Conservation (phyloP, 140 eudicot species). For the Stevia rebaudiana region DNA sequence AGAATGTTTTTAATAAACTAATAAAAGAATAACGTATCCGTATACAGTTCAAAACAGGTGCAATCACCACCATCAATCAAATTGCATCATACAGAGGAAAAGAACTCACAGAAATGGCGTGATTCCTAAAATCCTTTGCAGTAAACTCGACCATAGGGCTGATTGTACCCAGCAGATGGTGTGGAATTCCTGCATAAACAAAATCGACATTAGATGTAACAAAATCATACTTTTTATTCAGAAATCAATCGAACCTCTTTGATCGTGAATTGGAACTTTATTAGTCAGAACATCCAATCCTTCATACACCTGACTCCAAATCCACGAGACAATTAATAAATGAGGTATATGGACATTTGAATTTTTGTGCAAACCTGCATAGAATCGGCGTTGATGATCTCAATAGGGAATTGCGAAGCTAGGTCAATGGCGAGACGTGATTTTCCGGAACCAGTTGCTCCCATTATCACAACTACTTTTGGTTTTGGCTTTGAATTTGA, state of each 20-base stretch:
- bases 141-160: constrained; percentile 76
- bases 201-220: background rate
- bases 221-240: background rate
- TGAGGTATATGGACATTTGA: background rate
- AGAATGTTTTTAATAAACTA: background rate
- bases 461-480: constrained; percentile 85
- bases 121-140: constrained; percentile 74
- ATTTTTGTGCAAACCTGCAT: constrained; percentile 38
- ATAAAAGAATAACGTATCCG: background rate
- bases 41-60: background rate
- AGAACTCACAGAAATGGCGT: constrained; percentile 53
- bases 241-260: constrained; percentile 45
- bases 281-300: constrained; percentile 92
- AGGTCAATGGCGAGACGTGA: constrained; percentile 77
- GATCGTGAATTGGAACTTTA: constrained; percentile 73
- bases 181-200: constrained; percentile 61
- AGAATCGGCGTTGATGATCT: constrained; percentile 72
- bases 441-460: constrained; percentile 91
- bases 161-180: constrained; percentile 80
- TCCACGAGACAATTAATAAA: background rate
- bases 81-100: background rate
- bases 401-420: constrained; percentile 69
- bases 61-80: constrained; percentile 13
- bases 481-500: constrained; percentile 36
- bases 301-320: constrained; percentile 48